These are phyloP conservation scores for Cruciata laevipes DNA, from an alignment of 257 asterid species.

Conservation along the genomic window DNA sequence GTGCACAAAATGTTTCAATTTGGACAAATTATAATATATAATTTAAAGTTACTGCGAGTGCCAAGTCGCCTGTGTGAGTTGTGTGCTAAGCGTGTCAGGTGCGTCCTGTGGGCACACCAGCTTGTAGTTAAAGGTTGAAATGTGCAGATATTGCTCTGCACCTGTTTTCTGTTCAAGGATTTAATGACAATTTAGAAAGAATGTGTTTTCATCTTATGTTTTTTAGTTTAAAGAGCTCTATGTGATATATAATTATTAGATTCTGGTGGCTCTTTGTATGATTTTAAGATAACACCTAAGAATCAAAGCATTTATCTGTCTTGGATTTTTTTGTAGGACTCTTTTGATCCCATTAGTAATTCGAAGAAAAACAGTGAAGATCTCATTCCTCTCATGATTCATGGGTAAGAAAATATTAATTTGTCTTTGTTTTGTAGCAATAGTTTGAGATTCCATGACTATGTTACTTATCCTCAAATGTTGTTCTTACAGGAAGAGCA, in stretches of 20 bases:
- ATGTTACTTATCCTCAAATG: neutral
- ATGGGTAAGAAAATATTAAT: constrained; percentile 51
- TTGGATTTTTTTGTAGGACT: constrained; percentile 46
- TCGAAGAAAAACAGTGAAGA: constrained; percentile 57
- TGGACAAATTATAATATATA: no score
- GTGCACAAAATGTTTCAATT: neutral
- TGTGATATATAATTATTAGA: neutral
- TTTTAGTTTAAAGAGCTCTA: neutral
- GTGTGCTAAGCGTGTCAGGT: neutral
- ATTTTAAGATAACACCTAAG: neutral
- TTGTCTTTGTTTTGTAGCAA: neutral
- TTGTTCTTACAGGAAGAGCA: constrained; percentile 39
- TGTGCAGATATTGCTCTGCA: neutral
- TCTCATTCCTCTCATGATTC: constrained; percentile 74
- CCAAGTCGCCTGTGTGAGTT: neutral
- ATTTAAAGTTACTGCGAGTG: no score
- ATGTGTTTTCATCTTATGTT: neutral
- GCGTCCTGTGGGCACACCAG: neutral
- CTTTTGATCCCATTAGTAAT: constrained; percentile 78
- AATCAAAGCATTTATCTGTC: neutral
- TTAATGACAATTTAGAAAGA: neutral
- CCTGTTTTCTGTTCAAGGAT: neutral
- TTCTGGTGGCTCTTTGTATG: neutral
- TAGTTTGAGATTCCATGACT: constrained; percentile 6
- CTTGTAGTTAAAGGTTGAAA: neutral